Conservation (phyloP, 805 yeast species). For the Candida fluviatilis region DNA sequence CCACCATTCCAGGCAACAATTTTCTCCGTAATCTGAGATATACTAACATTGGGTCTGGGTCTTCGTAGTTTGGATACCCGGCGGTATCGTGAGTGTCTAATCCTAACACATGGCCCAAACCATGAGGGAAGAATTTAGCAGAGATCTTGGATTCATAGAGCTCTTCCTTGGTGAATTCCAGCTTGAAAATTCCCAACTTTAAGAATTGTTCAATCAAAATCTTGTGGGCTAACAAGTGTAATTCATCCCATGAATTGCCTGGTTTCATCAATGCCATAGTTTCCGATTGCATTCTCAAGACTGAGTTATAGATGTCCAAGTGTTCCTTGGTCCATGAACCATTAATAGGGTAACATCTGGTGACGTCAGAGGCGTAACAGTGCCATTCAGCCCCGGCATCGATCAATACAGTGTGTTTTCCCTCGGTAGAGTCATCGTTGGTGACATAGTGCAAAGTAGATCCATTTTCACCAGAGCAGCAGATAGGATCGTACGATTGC, state of each 20-base stretch:
- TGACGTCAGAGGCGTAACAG: slow-evolving; percentile 89
- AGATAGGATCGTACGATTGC: slow-evolving; percentile 91
- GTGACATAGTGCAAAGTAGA: slow-evolving; percentile 87
- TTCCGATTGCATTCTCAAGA: slow-evolving; percentile 73
- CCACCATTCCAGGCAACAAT: slow-evolving; percentile 72
- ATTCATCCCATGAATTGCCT: slow-evolving; percentile 80
- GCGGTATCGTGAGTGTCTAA: slow-evolving; percentile 97
- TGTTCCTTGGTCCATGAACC: slow-evolving; percentile 92
- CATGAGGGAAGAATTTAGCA: slow-evolving; percentile 88
- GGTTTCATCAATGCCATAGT: slow-evolving; percentile 75
- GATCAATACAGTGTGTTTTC: slow-evolving; percentile 65
- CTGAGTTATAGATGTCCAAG: slow-evolving; percentile 73
- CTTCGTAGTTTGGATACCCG: slow-evolving; percentile 82
- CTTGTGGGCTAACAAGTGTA: slow-evolving; percentile 77
- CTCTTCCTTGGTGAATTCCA: slow-evolving; percentile 53
- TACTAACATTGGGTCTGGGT: slow-evolving; percentile 68
- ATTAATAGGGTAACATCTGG: slow-evolving; percentile 87
- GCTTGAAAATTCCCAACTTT: slow-evolving; percentile 69
- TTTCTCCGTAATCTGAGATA: slow-evolving; percentile 79
- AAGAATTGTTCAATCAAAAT: slow-evolving; percentile 69
- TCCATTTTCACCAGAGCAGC: slow-evolving; percentile 90
- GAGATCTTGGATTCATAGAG: slow-evolving; percentile 68
- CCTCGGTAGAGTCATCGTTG: slow-evolving; percentile 56
- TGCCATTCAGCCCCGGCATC: slow-evolving; percentile 99
- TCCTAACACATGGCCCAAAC: slow-evolving; percentile 90